Conservation (phyloP, 768 basidiomycete genomes). For the Suillus variegatus region DNA sequence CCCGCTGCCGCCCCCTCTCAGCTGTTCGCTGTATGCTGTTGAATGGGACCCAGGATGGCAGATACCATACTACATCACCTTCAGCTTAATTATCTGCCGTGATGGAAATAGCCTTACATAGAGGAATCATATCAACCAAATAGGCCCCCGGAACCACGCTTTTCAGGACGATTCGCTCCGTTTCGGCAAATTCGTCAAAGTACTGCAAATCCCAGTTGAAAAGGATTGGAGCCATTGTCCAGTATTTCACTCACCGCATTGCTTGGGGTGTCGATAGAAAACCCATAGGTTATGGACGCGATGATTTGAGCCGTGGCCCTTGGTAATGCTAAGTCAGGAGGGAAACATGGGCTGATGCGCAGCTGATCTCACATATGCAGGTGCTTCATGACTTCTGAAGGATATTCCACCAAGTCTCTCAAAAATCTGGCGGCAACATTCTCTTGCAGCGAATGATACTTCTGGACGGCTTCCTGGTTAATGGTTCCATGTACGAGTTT, state of each 20-base stretch:
- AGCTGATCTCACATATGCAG: conserved; percentile 5
- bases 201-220: not conserved
- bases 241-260: not conserved
- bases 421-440: conserved; percentile 9
- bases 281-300: conserved; percentile 10
- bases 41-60: conserved; percentile 25
- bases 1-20: conserved; percentile 6
- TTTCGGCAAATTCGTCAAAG: conserved; percentile 9
- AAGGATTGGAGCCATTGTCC: not conserved
- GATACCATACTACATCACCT: conserved; percentile 17
- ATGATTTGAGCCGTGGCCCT: conserved; percentile 11
- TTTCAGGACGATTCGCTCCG: conserved; percentile 7
- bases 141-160: conserved; percentile 12
- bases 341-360: not conserved
- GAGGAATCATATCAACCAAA: conserved; percentile 11
- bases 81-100: not conserved
- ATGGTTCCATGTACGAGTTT: conserved; percentile 7
- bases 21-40: conserved; percentile 9
- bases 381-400: conserved; percentile 8
- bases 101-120: not conserved
- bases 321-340: not conserved
- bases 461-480: conserved; percentile 9
- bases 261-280: conserved; percentile 7
- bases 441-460: conserved; percentile 10
- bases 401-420: conserved; percentile 7